A percentile compares a stretch with the other conserved stretches of the same genome.
These are phyloP conservation scores for Coemansia sp. DNA, from an alignment of 192 early-diverging fungal species.

Conservation along the genomic window DNA sequence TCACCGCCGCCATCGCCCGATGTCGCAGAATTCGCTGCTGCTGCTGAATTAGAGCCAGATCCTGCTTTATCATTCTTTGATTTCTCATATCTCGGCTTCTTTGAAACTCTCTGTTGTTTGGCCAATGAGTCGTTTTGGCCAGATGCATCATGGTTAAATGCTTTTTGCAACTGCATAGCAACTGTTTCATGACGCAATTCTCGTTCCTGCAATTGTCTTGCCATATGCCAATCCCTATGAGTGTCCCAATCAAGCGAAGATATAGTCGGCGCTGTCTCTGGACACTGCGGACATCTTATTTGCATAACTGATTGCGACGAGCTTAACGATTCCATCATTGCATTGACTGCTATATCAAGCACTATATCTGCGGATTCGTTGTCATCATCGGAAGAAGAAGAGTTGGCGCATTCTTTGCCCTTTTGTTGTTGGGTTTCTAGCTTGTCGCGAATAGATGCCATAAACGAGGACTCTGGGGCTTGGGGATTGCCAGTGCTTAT, in stretches of 20 bases:
- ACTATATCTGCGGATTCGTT: slow-evolving; percentile 19
- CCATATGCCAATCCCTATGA: slow-evolving; percentile 54
- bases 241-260: slow-evolving; percentile 46
- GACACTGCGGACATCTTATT: slow-evolving; percentile 46
- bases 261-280: slow-evolving; percentile 18
- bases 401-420: not conserved
- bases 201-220: slow-evolving; percentile 43
- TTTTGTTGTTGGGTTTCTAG: slow-evolving; percentile 8
- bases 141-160: slow-evolving; percentile 9
- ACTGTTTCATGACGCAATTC: slow-evolving; percentile 43
- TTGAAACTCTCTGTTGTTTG: not conserved
- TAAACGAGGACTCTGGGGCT: slow-evolving; percentile 20
- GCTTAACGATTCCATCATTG: slow-evolving; percentile 51
- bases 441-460: slow-evolving; percentile 14
- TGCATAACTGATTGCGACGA: slow-evolving; percentile 47
- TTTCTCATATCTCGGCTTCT: not conserved
- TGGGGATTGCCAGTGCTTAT: not conserved
- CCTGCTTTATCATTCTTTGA: not conserved
- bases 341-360: slow-evolving; percentile 38
- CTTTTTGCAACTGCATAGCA: slow-evolving; percentile 26
- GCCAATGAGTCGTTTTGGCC: not conserved
- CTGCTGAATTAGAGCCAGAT: not conserved
- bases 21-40: not conserved
- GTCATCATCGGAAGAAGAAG: not conserved
- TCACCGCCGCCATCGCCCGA: not conserved